Evolutionary conservation across 495 filamentous ascomycete species (phyloP).

Genomic region (Penicillium desertorum): DNA sequence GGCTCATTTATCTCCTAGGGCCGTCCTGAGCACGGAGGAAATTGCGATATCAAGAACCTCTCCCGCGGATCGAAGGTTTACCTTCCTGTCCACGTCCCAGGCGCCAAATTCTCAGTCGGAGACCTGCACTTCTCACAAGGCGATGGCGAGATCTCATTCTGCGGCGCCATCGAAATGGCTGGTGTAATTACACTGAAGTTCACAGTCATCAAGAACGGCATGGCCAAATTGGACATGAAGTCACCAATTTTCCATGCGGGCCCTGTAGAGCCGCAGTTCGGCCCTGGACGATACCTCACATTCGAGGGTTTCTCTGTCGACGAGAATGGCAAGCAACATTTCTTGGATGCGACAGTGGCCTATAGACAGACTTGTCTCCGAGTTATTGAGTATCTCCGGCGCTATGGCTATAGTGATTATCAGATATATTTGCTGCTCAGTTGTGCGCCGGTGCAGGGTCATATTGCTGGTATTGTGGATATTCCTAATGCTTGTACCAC

Average conservation of each 20-base stretch:
- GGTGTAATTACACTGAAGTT: constrained; percentile 91
- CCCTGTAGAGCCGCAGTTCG: constrained; percentile 88
- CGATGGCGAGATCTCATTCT: constrained; percentile 94
- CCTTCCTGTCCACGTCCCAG: constrained; percentile 80
- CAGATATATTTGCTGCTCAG: constrained; percentile 89
- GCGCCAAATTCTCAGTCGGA: constrained; percentile 90
- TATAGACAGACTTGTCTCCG: constrained; percentile 84
- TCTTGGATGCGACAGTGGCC: constrained; percentile 87
- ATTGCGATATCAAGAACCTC: constrained; percentile 91
- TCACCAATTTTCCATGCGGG: constrained; percentile 87
- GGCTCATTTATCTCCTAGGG: constrained; percentile 28
- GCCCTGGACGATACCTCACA: constrained; percentile 79
- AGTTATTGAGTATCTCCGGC: constrained; percentile 80
- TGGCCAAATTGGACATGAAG: constrained; percentile 75
- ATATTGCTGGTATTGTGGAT: constrained; percentile 92
- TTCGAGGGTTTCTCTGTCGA: constrained; percentile 97
- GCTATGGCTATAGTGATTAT: constrained; percentile 77
- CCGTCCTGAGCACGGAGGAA: constrained; percentile 58
- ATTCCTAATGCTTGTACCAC: constrained; percentile 87
- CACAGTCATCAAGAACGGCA: constrained; percentile 80
- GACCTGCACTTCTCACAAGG: constrained; percentile 90
- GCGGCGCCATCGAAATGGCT: constrained; percentile 96
- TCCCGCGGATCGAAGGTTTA: constrained; percentile 84
- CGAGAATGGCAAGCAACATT: constrained; percentile 88
- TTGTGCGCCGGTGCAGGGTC: constrained; percentile 88